Evolutionary conservation across 23 red algal genomes (phyloP).

Genomic region (Cyanidioschyzon merolae): DNA sequence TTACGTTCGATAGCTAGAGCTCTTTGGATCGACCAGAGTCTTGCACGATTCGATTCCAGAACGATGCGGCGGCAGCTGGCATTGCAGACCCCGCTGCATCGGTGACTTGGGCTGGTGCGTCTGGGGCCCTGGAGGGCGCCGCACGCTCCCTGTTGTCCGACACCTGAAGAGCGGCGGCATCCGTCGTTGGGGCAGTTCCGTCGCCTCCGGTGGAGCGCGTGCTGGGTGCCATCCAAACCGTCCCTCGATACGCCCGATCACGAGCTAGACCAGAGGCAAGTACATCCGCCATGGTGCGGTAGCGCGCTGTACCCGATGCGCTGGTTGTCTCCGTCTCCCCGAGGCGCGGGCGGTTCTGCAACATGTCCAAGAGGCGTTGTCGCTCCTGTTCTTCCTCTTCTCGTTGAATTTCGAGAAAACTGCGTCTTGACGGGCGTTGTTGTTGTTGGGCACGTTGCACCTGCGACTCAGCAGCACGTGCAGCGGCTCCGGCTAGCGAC

Average conservation of each 20-base stretch:
- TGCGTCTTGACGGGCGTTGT: neutral
- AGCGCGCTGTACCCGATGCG: neutral
- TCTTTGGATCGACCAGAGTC: too few species aligned
- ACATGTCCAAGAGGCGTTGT: neutral
- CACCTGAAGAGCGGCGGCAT: too few species aligned
- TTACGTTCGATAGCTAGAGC: too few species aligned
- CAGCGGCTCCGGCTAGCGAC: neutral
- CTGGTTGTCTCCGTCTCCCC: neutral
- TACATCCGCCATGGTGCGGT: neutral
- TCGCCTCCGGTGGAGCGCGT: too few species aligned
- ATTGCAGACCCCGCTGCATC: too few species aligned
- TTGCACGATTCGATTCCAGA: too few species aligned
- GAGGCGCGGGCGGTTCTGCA: neutral
- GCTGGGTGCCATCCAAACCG: neutral
- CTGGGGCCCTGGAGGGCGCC: too few species aligned
- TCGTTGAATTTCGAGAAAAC: neutral
- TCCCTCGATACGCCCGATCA: neutral
- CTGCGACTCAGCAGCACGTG: neutral
- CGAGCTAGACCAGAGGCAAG: neutral
- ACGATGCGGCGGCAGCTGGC: too few species aligned
- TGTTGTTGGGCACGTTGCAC: too few species aligned
- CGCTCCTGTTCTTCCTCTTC: neutral
- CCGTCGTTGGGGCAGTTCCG: too few species aligned
- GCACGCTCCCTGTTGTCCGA: too few species aligned
- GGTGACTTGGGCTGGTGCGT: too few species aligned